phyloP scores from a whole-genome alignment of 371 early-diverging fungal genomes.

The Circinella minor region DNA sequence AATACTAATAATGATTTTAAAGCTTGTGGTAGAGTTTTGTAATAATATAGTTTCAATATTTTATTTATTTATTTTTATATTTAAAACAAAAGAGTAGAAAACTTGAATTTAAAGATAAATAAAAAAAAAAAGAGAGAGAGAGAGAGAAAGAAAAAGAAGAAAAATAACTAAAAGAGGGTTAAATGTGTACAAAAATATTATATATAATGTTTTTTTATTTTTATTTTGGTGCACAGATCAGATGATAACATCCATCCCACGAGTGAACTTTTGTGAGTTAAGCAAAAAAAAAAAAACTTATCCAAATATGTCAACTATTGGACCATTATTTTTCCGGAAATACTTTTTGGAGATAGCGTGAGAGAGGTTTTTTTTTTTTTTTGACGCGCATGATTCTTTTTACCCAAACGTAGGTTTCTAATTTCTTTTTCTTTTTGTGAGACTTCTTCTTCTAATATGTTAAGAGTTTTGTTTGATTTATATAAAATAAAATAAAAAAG shows the following conservation, averaged over 20 bases:
- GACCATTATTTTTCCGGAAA: not conserved
- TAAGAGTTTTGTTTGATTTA: too few relatives aligned
- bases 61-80: too few relatives aligned
- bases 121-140: too few relatives aligned
- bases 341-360: conserved; percentile 2
- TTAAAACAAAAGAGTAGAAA: too few relatives aligned
- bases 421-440: too few relatives aligned
- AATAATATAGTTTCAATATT: too few relatives aligned
- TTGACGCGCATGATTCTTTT: not conserved
- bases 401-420: too few relatives aligned
- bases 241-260: conserved; percentile 2
- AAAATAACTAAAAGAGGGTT: not conserved
- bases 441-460: not conserved
- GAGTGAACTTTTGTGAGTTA: not conserved
- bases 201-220: not conserved
- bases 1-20: not conserved
- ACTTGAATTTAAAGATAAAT: too few relatives aligned
- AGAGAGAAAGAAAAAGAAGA: conserved; percentile 12
- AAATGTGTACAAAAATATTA: too few relatives aligned
- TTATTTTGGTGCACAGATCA: not conserved
- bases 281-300: conserved; percentile 3
- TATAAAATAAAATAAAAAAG: too few relatives aligned
- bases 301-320: not conserved
- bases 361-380: not conserved
- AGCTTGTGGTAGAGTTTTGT: too few relatives aligned